Conservation (phyloP, 2,329 filamentous ascomycete species). For the Boeremia lycopersici region DNA sequence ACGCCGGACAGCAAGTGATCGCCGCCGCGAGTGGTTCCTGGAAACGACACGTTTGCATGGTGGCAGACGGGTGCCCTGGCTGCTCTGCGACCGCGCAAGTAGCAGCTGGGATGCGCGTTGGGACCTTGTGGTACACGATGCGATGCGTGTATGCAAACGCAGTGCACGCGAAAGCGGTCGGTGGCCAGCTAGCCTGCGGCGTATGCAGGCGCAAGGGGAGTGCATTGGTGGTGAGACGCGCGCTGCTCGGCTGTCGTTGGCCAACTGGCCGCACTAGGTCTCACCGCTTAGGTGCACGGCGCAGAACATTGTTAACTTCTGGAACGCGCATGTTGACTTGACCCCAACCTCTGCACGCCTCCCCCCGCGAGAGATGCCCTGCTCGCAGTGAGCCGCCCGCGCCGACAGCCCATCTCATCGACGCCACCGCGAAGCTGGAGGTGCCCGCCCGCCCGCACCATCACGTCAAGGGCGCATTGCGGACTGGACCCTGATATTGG, state of each 20-base stretch:
- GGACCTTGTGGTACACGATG: slow-evolving; percentile 1
- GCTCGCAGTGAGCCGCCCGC: slow-evolving; percentile 36
- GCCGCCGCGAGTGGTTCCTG: slow-evolving; percentile 9
- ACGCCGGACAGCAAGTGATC: slow-evolving; percentile 9
- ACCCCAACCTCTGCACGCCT: slow-evolving; percentile 3
- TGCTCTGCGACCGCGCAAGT: slow-evolving; percentile 1
- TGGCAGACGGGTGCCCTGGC: background rate
- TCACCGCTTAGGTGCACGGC: slow-evolving; percentile 17
- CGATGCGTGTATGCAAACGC: slow-evolving; percentile 3
- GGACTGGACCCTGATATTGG: slow-evolving; percentile 34
- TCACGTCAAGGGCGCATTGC: slow-evolving; percentile 26
- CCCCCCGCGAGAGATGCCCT: slow-evolving; percentile 26
- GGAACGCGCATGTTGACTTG: slow-evolving; percentile 12
- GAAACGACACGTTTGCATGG: slow-evolving; percentile 17
- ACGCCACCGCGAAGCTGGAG: slow-evolving; percentile 26
- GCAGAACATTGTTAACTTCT: slow-evolving; percentile 19
- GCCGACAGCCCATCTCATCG: slow-evolving; percentile 25
- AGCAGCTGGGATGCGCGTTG: slow-evolving; percentile 2
- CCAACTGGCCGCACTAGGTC: slow-evolving; percentile 1
- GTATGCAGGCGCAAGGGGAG: slow-evolving; percentile 14
- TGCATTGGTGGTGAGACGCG: slow-evolving; percentile 16
- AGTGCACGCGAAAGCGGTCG: slow-evolving; percentile 5
- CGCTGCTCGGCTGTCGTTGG: slow-evolving; percentile 7
- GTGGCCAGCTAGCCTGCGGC: background rate
- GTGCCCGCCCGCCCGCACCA: slow-evolving; percentile 20